phyloP scores from a whole-genome alignment of 1,284 basidiomycete genomes.

The Kwoniella shivajii region DNA sequence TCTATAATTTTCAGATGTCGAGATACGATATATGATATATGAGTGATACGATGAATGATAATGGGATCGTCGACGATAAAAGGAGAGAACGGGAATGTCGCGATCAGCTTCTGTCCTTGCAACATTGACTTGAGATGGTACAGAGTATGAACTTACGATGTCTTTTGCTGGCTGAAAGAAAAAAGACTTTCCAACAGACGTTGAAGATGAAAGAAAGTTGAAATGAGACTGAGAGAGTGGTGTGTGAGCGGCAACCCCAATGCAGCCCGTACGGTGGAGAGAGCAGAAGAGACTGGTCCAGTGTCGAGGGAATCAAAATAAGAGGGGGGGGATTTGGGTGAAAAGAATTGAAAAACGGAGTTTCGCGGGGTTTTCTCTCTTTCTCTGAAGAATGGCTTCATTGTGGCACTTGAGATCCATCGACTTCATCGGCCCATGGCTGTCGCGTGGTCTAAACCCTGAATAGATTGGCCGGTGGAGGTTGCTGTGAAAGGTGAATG shows the following conservation, averaged over 20 bases:
- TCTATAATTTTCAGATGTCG: conserved; percentile 18
- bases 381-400: too few relatives aligned
- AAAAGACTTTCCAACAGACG: background rate
- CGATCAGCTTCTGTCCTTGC: background rate
- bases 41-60: background rate
- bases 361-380: conserved; percentile 14
- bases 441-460: background rate
- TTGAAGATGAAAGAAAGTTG: background rate
- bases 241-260: background rate
- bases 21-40: conserved; percentile 4
- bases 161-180: conserved; percentile 11
- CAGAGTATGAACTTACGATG: conserved; percentile 11
- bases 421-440: background rate
- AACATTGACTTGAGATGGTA: background rate
- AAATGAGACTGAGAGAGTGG: background rate
- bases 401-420: background rate
- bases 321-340: background rate
- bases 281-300: background rate
- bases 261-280: background rate
- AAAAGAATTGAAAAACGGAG: conserved; percentile 5
- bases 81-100: background rate
- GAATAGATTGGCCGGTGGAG: conserved; percentile 1
- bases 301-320: background rate
- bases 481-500: background rate
- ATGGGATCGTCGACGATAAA: background rate